Percentiles rank a stretch among this genome's conserved stretches.
These are phyloP conservation scores for Penicillium janthinellum DNA, from an alignment of 2,329 filamentous ascomycete species.

Conservation along the genomic window DNA sequence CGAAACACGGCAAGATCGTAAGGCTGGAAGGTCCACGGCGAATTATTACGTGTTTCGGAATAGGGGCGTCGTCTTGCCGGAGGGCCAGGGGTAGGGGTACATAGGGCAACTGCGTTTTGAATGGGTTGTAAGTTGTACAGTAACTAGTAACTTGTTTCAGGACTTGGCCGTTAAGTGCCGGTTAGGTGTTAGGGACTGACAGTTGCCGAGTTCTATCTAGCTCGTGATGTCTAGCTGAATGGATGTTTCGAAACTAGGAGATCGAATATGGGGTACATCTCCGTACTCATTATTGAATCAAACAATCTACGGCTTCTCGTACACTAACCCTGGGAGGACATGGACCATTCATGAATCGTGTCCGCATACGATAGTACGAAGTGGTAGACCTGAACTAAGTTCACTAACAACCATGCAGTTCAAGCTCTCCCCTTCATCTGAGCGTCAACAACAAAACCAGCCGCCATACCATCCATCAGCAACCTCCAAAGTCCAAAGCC, in stretches of 20 bases:
- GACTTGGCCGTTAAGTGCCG: background rate
- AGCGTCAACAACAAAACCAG: background rate
- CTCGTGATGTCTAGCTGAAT: background rate
- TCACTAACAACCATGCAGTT: too few relatives aligned
- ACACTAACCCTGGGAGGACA: too few relatives aligned
- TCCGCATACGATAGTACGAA: too few relatives aligned
- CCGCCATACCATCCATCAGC: background rate
- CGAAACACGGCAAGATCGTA: background rate
- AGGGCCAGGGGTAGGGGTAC: background rate
- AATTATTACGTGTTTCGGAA: constrained; percentile 1
- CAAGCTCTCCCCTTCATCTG: background rate
- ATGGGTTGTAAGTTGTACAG: too few relatives aligned
- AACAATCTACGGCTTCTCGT: too few relatives aligned
- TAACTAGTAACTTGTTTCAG: background rate
- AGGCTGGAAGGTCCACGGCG: background rate
- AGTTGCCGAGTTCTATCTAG: background rate
- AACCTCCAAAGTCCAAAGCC: background rate
- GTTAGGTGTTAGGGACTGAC: background rate
- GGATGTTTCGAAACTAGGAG: background rate
- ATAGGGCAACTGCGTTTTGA: background rate
- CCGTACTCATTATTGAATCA: background rate
- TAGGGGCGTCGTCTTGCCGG: background rate
- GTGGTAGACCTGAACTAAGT: too few relatives aligned
- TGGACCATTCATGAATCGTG: too few relatives aligned
- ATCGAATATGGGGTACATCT: background rate